Evolutionary conservation across 116 monocot species (phyloP).

Genomic region (Iris pallida): DNA sequence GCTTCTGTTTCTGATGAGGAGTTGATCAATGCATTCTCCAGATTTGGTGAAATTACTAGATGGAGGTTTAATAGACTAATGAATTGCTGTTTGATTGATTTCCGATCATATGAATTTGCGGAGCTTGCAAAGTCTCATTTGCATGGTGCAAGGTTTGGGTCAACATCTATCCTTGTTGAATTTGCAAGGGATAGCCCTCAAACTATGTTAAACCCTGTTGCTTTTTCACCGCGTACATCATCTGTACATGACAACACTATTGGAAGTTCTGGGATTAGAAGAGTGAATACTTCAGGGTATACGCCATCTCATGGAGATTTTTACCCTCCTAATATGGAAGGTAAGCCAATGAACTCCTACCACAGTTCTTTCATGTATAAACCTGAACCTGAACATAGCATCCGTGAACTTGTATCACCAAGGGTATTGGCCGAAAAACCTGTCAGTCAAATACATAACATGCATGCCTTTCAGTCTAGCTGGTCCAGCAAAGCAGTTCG

Average conservation of each 20-base stretch:
- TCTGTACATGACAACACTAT: slow-evolving; percentile 12
- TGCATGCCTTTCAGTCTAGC: slow-evolving; percentile 36
- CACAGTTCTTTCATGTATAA: slow-evolving; percentile 24
- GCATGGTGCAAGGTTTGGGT: slow-evolving; percentile 55
- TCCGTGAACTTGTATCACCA: slow-evolving; percentile 47
- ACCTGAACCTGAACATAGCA: slow-evolving; percentile 21
- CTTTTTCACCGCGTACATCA: slow-evolving; percentile 19
- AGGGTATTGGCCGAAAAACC: slow-evolving; percentile 37
- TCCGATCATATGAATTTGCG: slow-evolving; percentile 38
- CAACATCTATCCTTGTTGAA: slow-evolving; percentile 38
- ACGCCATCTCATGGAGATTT: slow-evolving; percentile 30
- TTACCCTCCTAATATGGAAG: slow-evolving; percentile 26
- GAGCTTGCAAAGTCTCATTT: slow-evolving; percentile 37
- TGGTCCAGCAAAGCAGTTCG: slow-evolving; percentile 32
- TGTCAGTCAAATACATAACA: slow-evolving; percentile 22
- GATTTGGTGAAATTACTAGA: slow-evolving; percentile 45
- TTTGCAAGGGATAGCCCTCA: slow-evolving; percentile 17
- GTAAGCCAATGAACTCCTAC: slow-evolving; percentile 17
- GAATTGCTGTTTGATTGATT: slow-evolving; percentile 46
- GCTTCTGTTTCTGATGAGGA: slow-evolving; percentile 40
- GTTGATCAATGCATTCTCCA: slow-evolving; percentile 50
- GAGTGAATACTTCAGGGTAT: slow-evolving; percentile 21
- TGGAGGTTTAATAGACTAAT: slow-evolving; percentile 41
- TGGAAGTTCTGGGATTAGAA: slow-evolving; percentile 14
- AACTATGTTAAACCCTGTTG: slow-evolving; percentile 6